A percentile compares a stretch with the other conserved stretches of the same genome.
These are phyloP conservation scores for Trichosporon sp. DNA, from an alignment of 1,284 basidiomycete genomes.

Conservation along the genomic window DNA sequence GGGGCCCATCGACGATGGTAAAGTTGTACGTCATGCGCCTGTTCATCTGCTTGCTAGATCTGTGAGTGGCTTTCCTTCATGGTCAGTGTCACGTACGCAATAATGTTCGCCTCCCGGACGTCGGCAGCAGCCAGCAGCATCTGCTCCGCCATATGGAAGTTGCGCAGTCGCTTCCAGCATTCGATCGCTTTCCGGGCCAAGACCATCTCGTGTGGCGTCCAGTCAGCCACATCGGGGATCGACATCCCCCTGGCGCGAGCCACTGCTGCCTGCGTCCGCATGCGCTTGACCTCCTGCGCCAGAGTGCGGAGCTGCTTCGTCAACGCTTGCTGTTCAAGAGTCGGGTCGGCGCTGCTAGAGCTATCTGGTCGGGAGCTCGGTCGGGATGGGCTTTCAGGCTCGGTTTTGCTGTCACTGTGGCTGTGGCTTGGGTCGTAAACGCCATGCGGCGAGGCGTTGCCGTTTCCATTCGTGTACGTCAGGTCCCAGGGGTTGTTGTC, in stretches of 20 bases:
- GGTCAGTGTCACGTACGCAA: conserved; percentile 57
- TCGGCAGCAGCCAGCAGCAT: conserved; percentile 78
- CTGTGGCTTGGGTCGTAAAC: conserved; percentile 17
- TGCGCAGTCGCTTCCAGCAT: conserved; percentile 74
- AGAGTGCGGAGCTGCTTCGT: conserved; percentile 76
- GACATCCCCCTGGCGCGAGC: conserved; percentile 57
- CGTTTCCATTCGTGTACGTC: conserved; percentile 19
- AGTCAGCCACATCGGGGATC: conserved; percentile 69
- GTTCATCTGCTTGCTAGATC: conserved; percentile 66
- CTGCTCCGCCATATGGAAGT: conserved; percentile 86
- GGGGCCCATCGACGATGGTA: conserved; percentile 66
- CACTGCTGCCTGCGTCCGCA: conserved; percentile 70
- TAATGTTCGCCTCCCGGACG: conserved; percentile 90
- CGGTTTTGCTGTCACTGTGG: conserved; percentile 17
- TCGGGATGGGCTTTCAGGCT: conserved; percentile 9
- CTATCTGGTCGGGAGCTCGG: conserved; percentile 2
- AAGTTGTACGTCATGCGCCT: conserved; percentile 90
- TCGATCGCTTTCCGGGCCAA: conserved; percentile 72
- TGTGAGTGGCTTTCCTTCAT: conserved; percentile 21
- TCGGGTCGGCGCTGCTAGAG: conserved; percentile 54
- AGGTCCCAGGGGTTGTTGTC: conserved; percentile 54
- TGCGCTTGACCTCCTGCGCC: conserved; percentile 71
- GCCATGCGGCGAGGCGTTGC: conserved; percentile 7
- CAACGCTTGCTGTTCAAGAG: conserved; percentile 84
- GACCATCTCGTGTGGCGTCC: conserved; percentile 69